phyloP scores from a whole-genome alignment of 805 yeast genomes.

The Myxozyma udenii region DNA sequence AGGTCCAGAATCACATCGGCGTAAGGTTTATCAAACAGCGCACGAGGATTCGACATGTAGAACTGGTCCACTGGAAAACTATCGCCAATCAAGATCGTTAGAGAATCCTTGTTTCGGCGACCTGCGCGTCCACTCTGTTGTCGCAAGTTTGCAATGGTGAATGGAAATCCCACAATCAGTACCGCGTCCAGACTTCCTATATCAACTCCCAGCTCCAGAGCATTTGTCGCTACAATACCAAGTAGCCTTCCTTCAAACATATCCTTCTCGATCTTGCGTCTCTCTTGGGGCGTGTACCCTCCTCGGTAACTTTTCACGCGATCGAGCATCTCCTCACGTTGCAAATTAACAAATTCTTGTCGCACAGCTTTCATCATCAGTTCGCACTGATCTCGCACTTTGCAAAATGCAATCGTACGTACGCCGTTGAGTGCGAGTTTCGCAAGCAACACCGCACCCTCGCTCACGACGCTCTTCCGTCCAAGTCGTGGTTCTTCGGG shows the following conservation, averaged over 20 bases:
- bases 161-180: conserved; percentile 87
- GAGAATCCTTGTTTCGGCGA: conserved; percentile 75
- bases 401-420: conserved; percentile 86
- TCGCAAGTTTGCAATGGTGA: conserved; percentile 78
- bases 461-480: conserved; percentile 67
- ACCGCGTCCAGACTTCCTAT: conserved; percentile 91
- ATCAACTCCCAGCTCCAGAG: conserved; percentile 92
- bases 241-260: conserved; percentile 84
- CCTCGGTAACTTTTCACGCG: conserved; percentile 90
- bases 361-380: conserved; percentile 79
- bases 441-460: conserved; percentile 71
- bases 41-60: conserved; percentile 67
- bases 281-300: conserved; percentile 82
- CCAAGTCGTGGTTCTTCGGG: conserved; percentile 56
- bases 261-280: conserved; percentile 81
- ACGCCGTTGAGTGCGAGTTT: conserved; percentile 61
- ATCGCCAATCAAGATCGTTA: conserved; percentile 81
- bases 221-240: conserved; percentile 92
- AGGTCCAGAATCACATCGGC: conserved; percentile 61
- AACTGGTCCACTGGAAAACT: conserved; percentile 82
- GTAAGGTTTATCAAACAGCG: conserved; percentile 48
- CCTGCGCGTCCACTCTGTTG: conserved; percentile 99
- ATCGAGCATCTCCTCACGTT: conserved; percentile 48
- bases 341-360: conserved; percentile 45
- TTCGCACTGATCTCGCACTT: conserved; percentile 82